Conservation (phyloP, 2,329 filamentous ascomycete species). For the Colletotrichum limetticola region DNA sequence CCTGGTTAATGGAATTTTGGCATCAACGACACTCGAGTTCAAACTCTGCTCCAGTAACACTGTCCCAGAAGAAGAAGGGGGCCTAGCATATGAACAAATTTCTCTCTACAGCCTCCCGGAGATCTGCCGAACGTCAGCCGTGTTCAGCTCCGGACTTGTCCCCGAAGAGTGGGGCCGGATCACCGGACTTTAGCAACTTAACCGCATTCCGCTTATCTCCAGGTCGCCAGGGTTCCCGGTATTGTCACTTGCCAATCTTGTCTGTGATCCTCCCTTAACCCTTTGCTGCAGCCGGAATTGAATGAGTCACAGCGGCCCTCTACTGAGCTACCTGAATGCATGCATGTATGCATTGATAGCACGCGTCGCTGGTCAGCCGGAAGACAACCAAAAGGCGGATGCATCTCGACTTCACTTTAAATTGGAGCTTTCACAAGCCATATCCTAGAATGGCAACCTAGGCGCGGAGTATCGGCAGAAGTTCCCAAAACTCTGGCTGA, state of each 20-base stretch:
- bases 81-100: no score
- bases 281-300: background rate
- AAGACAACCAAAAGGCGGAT: background rate
- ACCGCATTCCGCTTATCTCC: background rate
- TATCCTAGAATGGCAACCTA: background rate
- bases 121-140: background rate
- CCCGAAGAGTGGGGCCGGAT: conserved; percentile 7
- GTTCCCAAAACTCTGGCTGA: background rate
- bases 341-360: background rate
- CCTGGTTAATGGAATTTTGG: no score
- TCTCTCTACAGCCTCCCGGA: background rate
- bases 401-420: background rate
- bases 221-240: background rate
- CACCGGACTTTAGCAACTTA: conserved; percentile 23
- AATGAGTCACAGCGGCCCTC: background rate
- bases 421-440: background rate
- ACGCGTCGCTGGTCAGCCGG: background rate
- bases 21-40: no score
- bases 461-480: background rate
- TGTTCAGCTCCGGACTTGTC: background rate
- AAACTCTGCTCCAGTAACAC: no score
- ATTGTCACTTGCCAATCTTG: background rate
- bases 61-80: no score
- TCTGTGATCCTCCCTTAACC: background rate
- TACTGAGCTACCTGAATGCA: background rate